These are phyloP conservation scores for Vaucheria bursata DNA, from an alignment of 352 stramenopile genomes.

Conservation along the genomic window DNA sequence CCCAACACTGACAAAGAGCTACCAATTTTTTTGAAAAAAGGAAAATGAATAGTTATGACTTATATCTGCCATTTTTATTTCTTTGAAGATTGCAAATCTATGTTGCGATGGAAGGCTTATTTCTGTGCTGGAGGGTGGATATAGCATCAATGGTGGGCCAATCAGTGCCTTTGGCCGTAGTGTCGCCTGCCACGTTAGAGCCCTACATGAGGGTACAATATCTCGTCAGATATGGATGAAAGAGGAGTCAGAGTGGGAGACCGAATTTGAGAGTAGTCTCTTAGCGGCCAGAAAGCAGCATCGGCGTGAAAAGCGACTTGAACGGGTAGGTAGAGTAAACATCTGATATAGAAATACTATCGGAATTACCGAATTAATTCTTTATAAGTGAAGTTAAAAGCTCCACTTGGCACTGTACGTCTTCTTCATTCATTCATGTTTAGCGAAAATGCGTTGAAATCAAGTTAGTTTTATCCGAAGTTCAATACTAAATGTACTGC, in stretches of 20 bases:
- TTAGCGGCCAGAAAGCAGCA: slow-evolving; percentile 24
- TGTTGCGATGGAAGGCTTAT: slow-evolving; percentile 74
- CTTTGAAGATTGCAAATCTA: slow-evolving; percentile 60
- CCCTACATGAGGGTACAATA: slow-evolving; percentile 28
- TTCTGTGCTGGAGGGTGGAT: slow-evolving; percentile 78
- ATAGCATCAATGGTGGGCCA: slow-evolving; percentile 53
- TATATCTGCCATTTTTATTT: no score
- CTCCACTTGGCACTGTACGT: no score
- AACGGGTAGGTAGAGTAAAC: background rate
- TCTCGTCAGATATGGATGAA: slow-evolving; percentile 28
- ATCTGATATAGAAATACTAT: no score
- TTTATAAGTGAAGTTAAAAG: no score
- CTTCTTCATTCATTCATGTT: no score
- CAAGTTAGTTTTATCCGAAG: no score
- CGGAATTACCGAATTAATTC: no score
- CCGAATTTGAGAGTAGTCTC: slow-evolving; percentile 14
- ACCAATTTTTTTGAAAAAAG: no score
- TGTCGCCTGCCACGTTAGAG: slow-evolving; percentile 42
- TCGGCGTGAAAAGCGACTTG: background rate
- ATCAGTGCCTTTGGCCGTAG: slow-evolving; percentile 45
- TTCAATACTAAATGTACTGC: no score
- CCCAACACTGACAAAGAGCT: no score
- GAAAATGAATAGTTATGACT: no score
- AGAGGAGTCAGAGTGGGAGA: slow-evolving; percentile 20
- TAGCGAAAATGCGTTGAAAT: no score